Evolutionary conservation across 2,329 filamentous ascomycete species (phyloP).

Genomic region (Zopfia rhizophila): DNA sequence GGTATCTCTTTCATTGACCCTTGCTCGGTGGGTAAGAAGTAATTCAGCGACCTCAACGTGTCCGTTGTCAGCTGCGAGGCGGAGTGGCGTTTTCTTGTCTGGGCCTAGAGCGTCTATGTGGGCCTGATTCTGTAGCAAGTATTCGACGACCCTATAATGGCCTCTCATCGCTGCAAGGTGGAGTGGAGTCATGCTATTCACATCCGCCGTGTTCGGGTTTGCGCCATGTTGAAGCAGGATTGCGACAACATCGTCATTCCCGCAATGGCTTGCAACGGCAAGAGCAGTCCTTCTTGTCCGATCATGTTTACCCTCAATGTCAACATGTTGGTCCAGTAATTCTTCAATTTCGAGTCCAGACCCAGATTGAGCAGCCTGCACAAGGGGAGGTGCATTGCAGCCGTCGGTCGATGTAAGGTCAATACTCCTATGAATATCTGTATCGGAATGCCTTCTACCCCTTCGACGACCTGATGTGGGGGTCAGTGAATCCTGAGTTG

Average conservation of each 20-base stretch:
- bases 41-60: conserved; percentile 45
- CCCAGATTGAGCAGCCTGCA: conserved; percentile 51
- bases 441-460: conserved; percentile 31
- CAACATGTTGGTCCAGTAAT: conserved; percentile 31
- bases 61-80: conserved; percentile 48
- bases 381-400: conserved; percentile 43
- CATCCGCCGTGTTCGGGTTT: conserved; percentile 41
- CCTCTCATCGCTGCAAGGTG: conserved; percentile 27
- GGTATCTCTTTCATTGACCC: conserved; percentile 47
- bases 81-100: conserved; percentile 48
- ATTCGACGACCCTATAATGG: conserved; percentile 23
- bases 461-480: conserved; percentile 22
- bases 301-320: conserved; percentile 36
- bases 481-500: conserved; percentile 16
- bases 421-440: conserved; percentile 48
- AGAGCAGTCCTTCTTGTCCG: conserved; percentile 49
- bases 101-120: conserved; percentile 44
- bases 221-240: conserved; percentile 46
- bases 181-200: conserved; percentile 26
- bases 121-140: conserved; percentile 29
- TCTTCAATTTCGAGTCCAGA: conserved; percentile 46
- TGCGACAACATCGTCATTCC: conserved; percentile 48
- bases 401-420: conserved; percentile 44
- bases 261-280: conserved; percentile 53
- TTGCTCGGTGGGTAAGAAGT: conserved; percentile 44